Conservation (phyloP, 163 green algal species). For the Trebouxia gelatinosa region DNA sequence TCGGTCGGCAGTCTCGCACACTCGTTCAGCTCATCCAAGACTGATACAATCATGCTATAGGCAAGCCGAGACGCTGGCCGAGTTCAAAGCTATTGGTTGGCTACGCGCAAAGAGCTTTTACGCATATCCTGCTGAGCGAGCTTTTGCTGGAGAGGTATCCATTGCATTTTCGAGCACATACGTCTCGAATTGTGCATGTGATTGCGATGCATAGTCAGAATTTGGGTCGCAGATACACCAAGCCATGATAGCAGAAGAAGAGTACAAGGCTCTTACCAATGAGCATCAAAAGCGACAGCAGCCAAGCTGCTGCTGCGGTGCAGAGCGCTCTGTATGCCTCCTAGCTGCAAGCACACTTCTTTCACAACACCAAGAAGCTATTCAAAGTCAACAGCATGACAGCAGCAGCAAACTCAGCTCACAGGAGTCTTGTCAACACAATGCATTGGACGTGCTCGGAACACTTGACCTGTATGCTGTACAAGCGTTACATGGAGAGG, state of each 20-base stretch:
- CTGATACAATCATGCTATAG: neutral
- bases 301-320: too few species aligned
- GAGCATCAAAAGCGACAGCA: slow-evolving; percentile 26
- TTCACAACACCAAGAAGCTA: too few species aligned
- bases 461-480: slow-evolving; percentile 53
- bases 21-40: neutral
- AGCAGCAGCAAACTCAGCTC: too few species aligned
- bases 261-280: slow-evolving; percentile 46
- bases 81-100: slow-evolving; percentile 43
- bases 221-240: slow-evolving; percentile 46
- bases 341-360: too few species aligned
- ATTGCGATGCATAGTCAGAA: neutral
- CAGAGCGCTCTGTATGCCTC: too few species aligned
- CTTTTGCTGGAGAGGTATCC: slow-evolving; percentile 49
- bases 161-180: neutral
- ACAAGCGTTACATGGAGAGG: slow-evolving; percentile 42
- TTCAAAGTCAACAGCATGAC: too few species aligned
- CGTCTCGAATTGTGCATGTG: neutral
- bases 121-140: slow-evolving; percentile 52
- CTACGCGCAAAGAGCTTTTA: slow-evolving; percentile 53
- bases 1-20: too few species aligned
- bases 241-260: slow-evolving; percentile 49
- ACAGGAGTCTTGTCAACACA: too few species aligned
- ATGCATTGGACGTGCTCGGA: slow-evolving; percentile 39
- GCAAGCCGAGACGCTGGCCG: slow-evolving; percentile 37